Percentiles rank a stretch among this genome's conserved stretches.
phyloP scores from a whole-genome alignment of 805 yeast species.

The Dipodascopsis uninucleata region DNA sequence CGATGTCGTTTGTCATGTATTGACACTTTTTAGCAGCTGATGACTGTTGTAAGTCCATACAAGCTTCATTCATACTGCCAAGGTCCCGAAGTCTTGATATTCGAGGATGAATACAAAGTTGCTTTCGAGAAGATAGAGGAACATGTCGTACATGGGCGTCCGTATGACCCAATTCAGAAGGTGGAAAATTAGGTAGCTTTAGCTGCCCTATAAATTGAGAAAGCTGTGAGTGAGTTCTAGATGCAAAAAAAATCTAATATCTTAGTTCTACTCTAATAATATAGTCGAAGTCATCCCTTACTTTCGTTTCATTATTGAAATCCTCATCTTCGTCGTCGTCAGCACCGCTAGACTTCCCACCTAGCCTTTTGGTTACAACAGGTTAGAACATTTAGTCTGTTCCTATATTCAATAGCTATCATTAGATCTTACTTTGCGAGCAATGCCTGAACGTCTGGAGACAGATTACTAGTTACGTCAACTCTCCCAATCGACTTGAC shows the following conservation, averaged over 20 bases:
- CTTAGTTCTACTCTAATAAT: no score
- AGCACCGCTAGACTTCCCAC: constrained; percentile 21
- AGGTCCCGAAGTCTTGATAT: constrained; percentile 49
- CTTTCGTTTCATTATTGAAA: constrained; percentile 16
- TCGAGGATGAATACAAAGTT: constrained; percentile 69
- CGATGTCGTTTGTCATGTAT: constrained; percentile 40
- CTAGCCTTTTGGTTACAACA: constrained; percentile 3
- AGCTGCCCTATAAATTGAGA: constrained; percentile 76
- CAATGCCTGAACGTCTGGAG: constrained; percentile 49
- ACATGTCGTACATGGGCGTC: constrained; percentile 59
- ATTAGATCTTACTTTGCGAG: constrained; percentile 40
- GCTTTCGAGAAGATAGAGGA: constrained; percentile 80
- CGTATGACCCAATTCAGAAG: constrained; percentile 42
- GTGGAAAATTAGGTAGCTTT: constrained; percentile 56
- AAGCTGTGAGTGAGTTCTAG: constrained; percentile 89
- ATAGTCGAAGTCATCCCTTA: no score
- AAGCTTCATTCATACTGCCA: constrained; percentile 70
- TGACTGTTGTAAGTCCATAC: constrained; percentile 61
- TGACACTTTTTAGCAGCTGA: constrained; percentile 39
- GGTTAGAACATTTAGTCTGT: no score
- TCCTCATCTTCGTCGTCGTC: constrained; percentile 15
- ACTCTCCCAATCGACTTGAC: constrained; percentile 6
- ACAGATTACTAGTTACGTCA: constrained; percentile 38
- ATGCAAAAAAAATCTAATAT: constrained; percentile 67
- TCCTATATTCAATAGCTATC: no score